These are phyloP conservation scores for Amaranthus hypochondriacus DNA, from an alignment of 148 eudicot species.

Conservation along the genomic window DNA sequence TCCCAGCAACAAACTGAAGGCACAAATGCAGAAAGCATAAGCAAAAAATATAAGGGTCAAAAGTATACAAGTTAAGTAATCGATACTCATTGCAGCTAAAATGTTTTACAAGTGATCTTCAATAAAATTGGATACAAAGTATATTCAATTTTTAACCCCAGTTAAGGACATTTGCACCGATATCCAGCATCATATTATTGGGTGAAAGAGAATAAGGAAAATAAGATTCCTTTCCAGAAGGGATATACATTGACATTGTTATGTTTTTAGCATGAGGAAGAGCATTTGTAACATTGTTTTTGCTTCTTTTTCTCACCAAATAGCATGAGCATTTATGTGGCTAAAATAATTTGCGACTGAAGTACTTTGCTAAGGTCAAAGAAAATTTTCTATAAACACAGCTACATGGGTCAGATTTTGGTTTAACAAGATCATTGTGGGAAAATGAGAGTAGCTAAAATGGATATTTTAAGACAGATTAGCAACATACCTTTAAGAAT, in stretches of 20 bases:
- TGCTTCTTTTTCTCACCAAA: neutral
- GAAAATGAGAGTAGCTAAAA: no score
- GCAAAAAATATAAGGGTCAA: neutral
- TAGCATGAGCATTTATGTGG: no score
- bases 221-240: neutral
- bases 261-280: neutral
- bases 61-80: constrained; percentile 4
- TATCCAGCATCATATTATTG: neutral
- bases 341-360: no score
- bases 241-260: neutral
- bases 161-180: neutral
- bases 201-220: neutral
- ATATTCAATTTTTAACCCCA: neutral
- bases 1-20: constrained; percentile 83
- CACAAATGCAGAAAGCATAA: constrained; percentile 6
- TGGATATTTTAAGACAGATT: no score
- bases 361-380: no score
- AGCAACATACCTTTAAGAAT: no score
- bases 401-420: no score
- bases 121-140: neutral
- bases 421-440: no score
- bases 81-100: constrained; percentile 4
- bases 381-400: no score
- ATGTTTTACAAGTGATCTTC: neutral
- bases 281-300: neutral